phyloP scores from a whole-genome alignment of 257 asterid species.

The Solanum sparsipilum region DNA sequence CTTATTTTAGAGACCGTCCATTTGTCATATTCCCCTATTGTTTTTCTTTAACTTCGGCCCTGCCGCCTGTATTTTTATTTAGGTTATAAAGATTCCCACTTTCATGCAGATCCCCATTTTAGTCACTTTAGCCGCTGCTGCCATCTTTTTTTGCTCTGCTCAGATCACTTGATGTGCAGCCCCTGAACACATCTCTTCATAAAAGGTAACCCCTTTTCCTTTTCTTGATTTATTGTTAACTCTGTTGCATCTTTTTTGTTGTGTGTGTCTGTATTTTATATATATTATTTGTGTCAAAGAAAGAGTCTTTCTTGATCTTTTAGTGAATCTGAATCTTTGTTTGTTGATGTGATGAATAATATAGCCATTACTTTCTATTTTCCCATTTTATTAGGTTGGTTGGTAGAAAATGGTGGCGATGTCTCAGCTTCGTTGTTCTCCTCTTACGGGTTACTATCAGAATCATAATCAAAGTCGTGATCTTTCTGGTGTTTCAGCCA shows the following conservation, averaged over 20 bases:
- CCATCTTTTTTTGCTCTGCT: not conserved
- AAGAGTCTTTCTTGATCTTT: not conserved
- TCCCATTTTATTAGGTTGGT: not conserved
- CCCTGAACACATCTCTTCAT: not conserved
- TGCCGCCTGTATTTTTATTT: not conserved
- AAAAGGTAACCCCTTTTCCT: not conserved
- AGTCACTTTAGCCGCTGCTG: not conserved
- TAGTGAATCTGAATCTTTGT: not conserved
- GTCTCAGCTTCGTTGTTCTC: constrained; percentile 25
- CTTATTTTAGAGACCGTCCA: not conserved
- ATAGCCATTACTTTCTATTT: not conserved
- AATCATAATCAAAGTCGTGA: constrained; percentile 4
- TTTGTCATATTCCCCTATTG: not conserved
- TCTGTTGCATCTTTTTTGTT: not conserved
- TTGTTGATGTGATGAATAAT: not conserved
- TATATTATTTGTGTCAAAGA: not conserved
- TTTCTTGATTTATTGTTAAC: not conserved
- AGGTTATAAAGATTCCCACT: not conserved
- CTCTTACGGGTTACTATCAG: constrained; percentile 1
- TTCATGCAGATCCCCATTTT: not conserved
- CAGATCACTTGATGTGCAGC: not conserved
- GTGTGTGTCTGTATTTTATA: not conserved
- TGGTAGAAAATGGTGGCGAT: constrained; percentile 13
- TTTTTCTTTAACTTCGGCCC: not conserved
- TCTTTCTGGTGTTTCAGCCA: not conserved